Evolutionary conservation across 2,329 filamentous ascomycete species (phyloP), one percentile per base, ranked within the genome.

Genomic region (Phyllosticta ampelicida): DNA sequence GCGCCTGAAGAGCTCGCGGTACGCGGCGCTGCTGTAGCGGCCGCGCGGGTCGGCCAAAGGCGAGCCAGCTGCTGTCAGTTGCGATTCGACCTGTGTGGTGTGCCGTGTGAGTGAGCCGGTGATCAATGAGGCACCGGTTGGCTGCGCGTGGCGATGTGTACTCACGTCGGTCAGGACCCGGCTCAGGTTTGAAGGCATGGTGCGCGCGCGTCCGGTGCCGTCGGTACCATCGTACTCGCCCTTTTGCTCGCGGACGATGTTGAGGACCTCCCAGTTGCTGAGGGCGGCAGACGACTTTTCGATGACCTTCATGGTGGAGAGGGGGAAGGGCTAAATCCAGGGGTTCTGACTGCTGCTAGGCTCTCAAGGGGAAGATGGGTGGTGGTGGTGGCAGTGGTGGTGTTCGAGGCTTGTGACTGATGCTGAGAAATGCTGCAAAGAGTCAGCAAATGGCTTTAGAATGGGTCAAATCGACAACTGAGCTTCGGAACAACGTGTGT

Each of bases 261-360:
- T 64, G 65, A 84, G 85, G 62, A 90, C 86, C 75, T 90, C 87
- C 63, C 82, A 86, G 70, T 90, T 90, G 68, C 83, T 82, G 66
- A 90, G 76, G 49, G 85, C 78, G 5, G 85, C 85, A 28, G 82
- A 82, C 68, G 89, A 85, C 2, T 86, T 77, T 66, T 87, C 86
- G 65, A 89, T 74, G 66, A 90, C 81, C 79, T 88, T 57, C 26
- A 59, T 49, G 48, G 48, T 54, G 36, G 19, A 9, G 29, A 26
- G 23, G 23, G 3, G 20, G 54, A n/a, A n/a, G 3, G 36, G n/a
- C 13, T 2, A 44, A 26, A 8, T 8, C 8, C 23, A 26, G 23
- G 23, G 23, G 23, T 3, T 8, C 4, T 26, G 23, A 26, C 23
- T 3, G 23, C 8, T 3, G 23, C 23, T 26, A 8, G 8, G 8